A percentile compares a stretch with the other conserved stretches of the same genome.
phyloP scores from a whole-genome alignment of 129 eudicot genomes.

The Gnaphalium uliginosum region DNA sequence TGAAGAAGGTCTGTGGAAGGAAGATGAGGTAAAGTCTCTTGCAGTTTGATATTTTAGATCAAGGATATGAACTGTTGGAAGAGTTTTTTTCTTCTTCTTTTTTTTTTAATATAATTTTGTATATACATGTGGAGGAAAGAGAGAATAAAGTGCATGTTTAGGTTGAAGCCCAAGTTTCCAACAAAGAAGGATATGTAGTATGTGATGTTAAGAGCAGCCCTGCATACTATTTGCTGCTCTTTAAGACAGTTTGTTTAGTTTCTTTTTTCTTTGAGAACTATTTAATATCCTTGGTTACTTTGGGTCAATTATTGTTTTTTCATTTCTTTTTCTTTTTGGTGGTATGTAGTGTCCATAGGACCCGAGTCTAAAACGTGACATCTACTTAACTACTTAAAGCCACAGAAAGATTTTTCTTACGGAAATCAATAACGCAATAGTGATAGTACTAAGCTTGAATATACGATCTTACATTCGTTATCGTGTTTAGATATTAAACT shows the following conservation, averaged over 20 bases:
- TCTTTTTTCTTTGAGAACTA: not conserved
- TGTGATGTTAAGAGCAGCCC: not conserved
- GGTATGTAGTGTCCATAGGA: not conserved
- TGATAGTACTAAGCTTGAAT: not conserved
- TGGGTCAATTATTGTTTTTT: not conserved
- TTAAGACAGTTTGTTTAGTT: not conserved
- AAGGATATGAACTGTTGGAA: not conserved
- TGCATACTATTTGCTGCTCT: slow-evolving; percentile 8
- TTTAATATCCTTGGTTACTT: not conserved
- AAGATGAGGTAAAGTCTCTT: slow-evolving; percentile 61
- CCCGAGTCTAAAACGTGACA: not conserved
- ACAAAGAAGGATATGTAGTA: not conserved
- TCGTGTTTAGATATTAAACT: not conserved
- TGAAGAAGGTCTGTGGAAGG: slow-evolving; percentile 64
- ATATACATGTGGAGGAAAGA: slow-evolving; percentile 2
- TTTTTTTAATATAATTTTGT: not conserved
- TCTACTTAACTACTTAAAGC: not conserved
- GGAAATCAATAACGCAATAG: not conserved
- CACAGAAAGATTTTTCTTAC: not conserved
- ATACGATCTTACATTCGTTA: not conserved
- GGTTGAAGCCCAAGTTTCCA: slow-evolving; percentile 4
- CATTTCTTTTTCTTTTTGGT: not conserved
- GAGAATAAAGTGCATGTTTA: slow-evolving; percentile 14
- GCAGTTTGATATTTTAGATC: slow-evolving; percentile 40
- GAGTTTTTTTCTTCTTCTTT: not conserved